Evolutionary conservation across 176 grass and related monocot species (phyloP).

Genomic region (Avena atlantica): DNA sequence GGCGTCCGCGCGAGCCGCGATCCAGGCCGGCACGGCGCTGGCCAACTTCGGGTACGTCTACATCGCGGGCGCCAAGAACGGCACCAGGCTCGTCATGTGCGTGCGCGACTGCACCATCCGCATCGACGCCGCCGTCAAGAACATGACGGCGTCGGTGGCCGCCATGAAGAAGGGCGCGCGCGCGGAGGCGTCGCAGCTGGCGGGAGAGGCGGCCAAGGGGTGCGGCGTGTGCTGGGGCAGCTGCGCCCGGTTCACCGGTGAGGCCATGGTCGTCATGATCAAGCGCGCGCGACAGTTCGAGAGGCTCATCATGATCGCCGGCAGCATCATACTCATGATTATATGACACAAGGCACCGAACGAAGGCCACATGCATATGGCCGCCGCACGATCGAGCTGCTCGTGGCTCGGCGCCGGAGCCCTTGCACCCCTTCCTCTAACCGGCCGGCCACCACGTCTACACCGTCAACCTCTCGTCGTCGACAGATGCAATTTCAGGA

Average conservation of each 20-base stretch:
- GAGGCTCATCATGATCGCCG: constrained; percentile 31
- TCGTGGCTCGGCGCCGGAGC: not conserved
- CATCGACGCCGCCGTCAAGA: constrained; percentile 38
- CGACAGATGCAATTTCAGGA: not conserved
- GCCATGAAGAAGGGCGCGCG: constrained; percentile 6
- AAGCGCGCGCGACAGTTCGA: constrained; percentile 33
- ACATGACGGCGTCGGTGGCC: constrained; percentile 21
- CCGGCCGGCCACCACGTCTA: not conserved
- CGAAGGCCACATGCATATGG: not conserved
- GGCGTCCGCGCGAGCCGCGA: constrained; percentile 20
- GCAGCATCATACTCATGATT: not conserved
- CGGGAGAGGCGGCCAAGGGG: constrained; percentile 24
- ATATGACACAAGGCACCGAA: not conserved
- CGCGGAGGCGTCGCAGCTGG: not conserved
- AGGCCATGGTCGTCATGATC: constrained; percentile 28
- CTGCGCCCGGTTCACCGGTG: constrained; percentile 34
- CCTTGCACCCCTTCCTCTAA: not conserved
- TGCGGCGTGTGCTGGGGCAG: constrained; percentile 32
- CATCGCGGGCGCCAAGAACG: constrained; percentile 35
- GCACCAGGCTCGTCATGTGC: constrained; percentile 33
- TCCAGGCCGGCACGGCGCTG: constrained; percentile 35
- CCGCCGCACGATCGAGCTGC: not conserved
- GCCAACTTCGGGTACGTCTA: constrained; percentile 37
- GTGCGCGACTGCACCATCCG: constrained; percentile 43
- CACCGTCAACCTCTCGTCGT: not conserved